phyloP scores from a whole-genome alignment of 768 basidiomycete genomes.

The Suillus occidentalis region DNA sequence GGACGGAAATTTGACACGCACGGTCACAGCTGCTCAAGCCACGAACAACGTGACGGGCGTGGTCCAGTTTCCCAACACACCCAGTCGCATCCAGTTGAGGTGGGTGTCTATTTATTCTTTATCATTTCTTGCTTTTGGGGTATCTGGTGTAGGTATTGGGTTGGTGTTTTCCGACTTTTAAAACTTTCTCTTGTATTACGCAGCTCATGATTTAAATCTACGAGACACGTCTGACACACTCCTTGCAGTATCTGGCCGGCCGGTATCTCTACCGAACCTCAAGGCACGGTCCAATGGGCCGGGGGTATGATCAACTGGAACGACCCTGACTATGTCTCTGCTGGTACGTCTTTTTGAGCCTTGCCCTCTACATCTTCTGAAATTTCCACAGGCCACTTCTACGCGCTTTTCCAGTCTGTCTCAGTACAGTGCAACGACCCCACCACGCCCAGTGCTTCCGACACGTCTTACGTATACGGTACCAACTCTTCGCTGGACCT shows the following conservation, averaged over 20 bases:
- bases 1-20: slow-evolving; percentile 72
- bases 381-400: slow-evolving; percentile 58
- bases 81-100: slow-evolving; percentile 81
- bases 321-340: slow-evolving; percentile 72
- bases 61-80: slow-evolving; percentile 70
- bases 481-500: slow-evolving; percentile 50
- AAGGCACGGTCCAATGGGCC: slow-evolving; percentile 77
- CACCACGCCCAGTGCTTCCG: slow-evolving; percentile 38
- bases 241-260: slow-evolving; percentile 71
- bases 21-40: slow-evolving; percentile 59
- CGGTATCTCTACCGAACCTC: slow-evolving; percentile 58
- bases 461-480: slow-evolving; percentile 66
- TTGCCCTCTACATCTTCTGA: background rate
- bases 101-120: slow-evolving; percentile 27
- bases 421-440: slow-evolving; percentile 64
- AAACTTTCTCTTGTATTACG: slow-evolving; percentile 2
- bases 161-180: background rate
- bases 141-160: background rate
- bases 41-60: slow-evolving; percentile 52
- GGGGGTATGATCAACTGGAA: slow-evolving; percentile 83
- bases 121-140: background rate
- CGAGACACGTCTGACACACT: background rate
- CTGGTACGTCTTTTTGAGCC: slow-evolving; percentile 40
- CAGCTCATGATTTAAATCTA: background rate
- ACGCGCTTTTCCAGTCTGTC: slow-evolving; percentile 60